phyloP scores from a whole-genome alignment of 768 basidiomycete species.

The Amanita brunnescens region DNA sequence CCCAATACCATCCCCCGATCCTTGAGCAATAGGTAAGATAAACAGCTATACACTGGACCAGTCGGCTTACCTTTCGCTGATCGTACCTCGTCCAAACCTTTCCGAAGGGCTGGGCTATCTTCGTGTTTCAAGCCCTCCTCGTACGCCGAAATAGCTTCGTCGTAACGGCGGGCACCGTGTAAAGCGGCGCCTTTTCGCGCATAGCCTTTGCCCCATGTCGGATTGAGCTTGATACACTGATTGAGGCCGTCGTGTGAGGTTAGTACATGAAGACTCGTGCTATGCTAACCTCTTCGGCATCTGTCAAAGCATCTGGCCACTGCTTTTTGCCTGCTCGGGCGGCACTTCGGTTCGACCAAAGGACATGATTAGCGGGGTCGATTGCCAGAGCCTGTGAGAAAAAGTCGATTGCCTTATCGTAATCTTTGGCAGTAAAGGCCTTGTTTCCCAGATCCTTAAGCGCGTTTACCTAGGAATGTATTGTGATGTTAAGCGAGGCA shows the following conservation, averaged over 20 bases:
- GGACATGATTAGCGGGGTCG: conserved; percentile 78
- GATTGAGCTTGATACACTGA: conserved; percentile 73
- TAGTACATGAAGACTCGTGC: background rate
- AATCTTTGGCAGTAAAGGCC: conserved; percentile 90
- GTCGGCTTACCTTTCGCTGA: conserved; percentile 68
- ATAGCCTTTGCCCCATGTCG: conserved; percentile 85
- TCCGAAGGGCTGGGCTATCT: conserved; percentile 72
- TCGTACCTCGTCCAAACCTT: conserved; percentile 83
- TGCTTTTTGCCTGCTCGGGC: conserved; percentile 81
- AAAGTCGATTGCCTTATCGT: conserved; percentile 77
- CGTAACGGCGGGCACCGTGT: conserved; percentile 71
- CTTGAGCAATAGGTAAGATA: background rate
- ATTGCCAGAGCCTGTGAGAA: conserved; percentile 78
- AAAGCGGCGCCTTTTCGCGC: conserved; percentile 89
- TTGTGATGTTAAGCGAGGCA: background rate
- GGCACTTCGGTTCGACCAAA: conserved; percentile 91
- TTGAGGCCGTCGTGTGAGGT: conserved; percentile 1
- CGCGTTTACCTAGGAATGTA: conserved; percentile 31
- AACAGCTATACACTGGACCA: background rate
- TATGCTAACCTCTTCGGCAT: conserved; percentile 77
- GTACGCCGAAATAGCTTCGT: conserved; percentile 80
- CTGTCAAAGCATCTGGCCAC: conserved; percentile 67
- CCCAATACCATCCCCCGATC: conserved; percentile 49
- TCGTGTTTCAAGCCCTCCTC: conserved; percentile 76
- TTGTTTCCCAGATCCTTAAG: conserved; percentile 94